Evolutionary conservation across 1,284 basidiomycete species (phyloP), one percentile per base, ranked within the genome.

Genomic region (Sanguinoderma infundibulare): DNA sequence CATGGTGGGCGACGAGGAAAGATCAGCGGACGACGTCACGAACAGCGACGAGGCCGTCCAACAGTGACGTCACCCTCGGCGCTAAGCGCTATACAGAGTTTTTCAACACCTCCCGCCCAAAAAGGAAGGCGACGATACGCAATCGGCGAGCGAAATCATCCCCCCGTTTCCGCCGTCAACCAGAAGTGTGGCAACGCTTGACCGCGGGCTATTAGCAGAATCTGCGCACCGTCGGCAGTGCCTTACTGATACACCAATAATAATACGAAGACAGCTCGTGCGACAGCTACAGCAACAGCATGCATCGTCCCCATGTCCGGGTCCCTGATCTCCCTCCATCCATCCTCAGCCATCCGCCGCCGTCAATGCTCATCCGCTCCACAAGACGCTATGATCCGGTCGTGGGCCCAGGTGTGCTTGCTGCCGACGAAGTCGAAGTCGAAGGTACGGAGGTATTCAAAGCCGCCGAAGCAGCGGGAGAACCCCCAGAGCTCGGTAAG

Each of bases 231-330:
- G 28, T 28, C 47, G 22, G 52, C 54, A 34, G 28, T 20, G 52
- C 59, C 58, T 51, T 60, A 57, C 36, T 51, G 54, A 57, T 62
- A 62, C 62, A 60, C 61, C 56, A 64, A 69, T 65, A 65, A 68
- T 46, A 55, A 64, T 65, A 69, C 36, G 24, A 24, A 52, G 39
- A 53, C 56, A 14, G 51, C n/a, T 47, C 42, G 50, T 34, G 15
- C 55, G 32, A 55, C 39, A 44, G 12, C 34, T 35, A 35, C 46
- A 30, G 46, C 28, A 49, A 10, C 17, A 49, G 46, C 46, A 10
- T 3, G 46, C 6, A 49, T 51, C 26, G 9, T 28, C 55, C n/a
- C n/a, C 54, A 38, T 47, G 51, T 35, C 47, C 36, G 8, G 14
- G 28, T 39, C 54, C 55, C 64, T 62, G 62, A 59, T 60, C 59